Percentiles rank a stretch among this genome's conserved stretches.
phyloP scores from a whole-genome alignment of 345 rosid genomes.

The Gossypium raimondii region DNA sequence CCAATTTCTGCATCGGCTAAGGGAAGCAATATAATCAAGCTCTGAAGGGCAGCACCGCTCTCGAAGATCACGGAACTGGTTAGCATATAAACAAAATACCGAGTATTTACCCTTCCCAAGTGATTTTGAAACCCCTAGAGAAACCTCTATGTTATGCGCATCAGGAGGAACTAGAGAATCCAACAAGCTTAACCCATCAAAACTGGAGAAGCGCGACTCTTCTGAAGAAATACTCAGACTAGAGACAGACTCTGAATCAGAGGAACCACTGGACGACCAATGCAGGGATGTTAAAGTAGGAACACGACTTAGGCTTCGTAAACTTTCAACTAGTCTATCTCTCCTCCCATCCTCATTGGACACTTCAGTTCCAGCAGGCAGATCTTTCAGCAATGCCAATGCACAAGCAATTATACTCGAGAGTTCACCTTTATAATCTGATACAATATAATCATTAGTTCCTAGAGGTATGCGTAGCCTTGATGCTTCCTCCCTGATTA shows the following conservation, averaged over 20 bases:
- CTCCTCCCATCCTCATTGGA: constrained; percentile 29
- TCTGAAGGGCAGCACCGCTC: constrained; percentile 66
- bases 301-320: constrained; percentile 26
- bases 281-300: constrained; percentile 43
- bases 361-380: constrained; percentile 24
- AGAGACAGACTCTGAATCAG: constrained; percentile 49
- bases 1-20: constrained; percentile 86
- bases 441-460: constrained; percentile 48
- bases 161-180: constrained; percentile 57
- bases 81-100: constrained; percentile 61
- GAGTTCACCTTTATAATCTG: constrained; percentile 86
- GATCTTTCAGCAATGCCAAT: constrained; percentile 50
- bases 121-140: constrained; percentile 56
- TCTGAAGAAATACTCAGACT: constrained; percentile 40
- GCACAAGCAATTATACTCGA: constrained; percentile 94
- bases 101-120: constrained; percentile 77
- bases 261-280: constrained; percentile 54
- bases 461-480: constrained; percentile 71
- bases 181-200: constrained; percentile 63
- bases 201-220: constrained; percentile 58
- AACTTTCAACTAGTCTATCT: constrained; percentile 34
- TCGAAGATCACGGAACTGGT: constrained; percentile 76
- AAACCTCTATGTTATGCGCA: constrained; percentile 49
- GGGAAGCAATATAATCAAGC: constrained; percentile 76
- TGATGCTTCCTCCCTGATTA: constrained; percentile 70